Percentiles rank a stretch among this genome's conserved stretches.
These are phyloP conservation scores for Plasmodium chabaudi DNA, from an alignment of 169 alveolate species.

Conservation along the genomic window DNA sequence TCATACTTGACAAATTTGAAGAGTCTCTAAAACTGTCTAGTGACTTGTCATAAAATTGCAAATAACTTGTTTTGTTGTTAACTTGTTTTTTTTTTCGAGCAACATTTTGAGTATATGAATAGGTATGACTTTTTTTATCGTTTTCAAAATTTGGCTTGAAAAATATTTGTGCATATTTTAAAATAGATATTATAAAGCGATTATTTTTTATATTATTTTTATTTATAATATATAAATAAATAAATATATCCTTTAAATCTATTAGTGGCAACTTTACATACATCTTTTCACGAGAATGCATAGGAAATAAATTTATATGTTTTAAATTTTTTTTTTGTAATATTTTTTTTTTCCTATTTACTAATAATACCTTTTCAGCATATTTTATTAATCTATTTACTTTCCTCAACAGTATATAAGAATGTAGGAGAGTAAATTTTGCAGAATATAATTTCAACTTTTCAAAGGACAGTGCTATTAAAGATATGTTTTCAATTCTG, in stretches of 20 bases:
- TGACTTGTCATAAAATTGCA: too few relatives aligned
- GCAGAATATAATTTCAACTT: conserved; percentile 28
- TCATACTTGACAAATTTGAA: too few relatives aligned
- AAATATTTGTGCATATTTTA: conserved; percentile 17
- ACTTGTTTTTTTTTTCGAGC: not conserved
- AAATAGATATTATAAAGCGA: conserved; percentile 7
- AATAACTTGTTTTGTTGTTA: too few relatives aligned
- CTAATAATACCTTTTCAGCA: conserved; percentile 7
- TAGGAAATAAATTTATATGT: conserved; percentile 34
- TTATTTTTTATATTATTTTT: conserved; percentile 51
- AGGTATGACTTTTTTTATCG: not conserved
- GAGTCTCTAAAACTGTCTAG: too few relatives aligned
- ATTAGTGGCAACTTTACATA: not conserved
- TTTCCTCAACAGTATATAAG: conserved; percentile 22
- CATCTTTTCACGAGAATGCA: conserved; percentile 14
- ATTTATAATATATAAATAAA: conserved; percentile 35
- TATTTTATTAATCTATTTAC: conserved; percentile 13
- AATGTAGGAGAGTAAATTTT: conserved; percentile 21
- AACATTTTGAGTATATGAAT: conserved; percentile 4
- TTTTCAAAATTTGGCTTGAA: not conserved
- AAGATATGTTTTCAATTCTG: conserved; percentile 38
- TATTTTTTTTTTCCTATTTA: not conserved
- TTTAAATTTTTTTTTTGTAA: conserved; percentile 50
- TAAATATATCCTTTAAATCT: conserved; percentile 35
- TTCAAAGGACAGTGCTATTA: conserved; percentile 40